Evolutionary conservation across 2,329 filamentous ascomycete genomes (phyloP).

Genomic region (Aspergillus latus): DNA sequence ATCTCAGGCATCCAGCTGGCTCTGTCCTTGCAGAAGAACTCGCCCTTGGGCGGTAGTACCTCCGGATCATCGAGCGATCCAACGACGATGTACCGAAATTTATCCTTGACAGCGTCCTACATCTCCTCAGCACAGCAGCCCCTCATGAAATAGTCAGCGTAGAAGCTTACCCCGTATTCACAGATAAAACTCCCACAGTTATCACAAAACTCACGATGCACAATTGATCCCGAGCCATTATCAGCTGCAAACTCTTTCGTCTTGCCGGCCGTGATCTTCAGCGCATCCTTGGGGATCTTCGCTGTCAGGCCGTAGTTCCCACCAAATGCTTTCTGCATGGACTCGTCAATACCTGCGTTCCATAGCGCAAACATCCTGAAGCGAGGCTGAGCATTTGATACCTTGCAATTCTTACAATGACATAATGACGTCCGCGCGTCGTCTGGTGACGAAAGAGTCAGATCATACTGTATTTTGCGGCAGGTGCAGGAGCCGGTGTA

Average conservation of each 20-base stretch:
- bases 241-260: slow-evolving; percentile 49
- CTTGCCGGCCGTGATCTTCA: slow-evolving; percentile 42
- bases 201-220: slow-evolving; percentile 55
- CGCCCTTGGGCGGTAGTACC: slow-evolving; percentile 53
- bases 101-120: slow-evolving; percentile 33
- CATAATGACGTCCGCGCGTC: slow-evolving; percentile 55
- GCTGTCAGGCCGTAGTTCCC: slow-evolving; percentile 54
- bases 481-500: slow-evolving; percentile 52
- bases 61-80: slow-evolving; percentile 54
- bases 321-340: slow-evolving; percentile 50
- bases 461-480: slow-evolving; percentile 47
- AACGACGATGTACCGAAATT: slow-evolving; percentile 47
- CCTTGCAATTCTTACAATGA: slow-evolving; percentile 56
- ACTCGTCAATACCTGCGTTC: background rate
- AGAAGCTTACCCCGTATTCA: slow-evolving; percentile 50
- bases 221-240: slow-evolving; percentile 39
- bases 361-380: no score
- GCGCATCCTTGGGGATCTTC: slow-evolving; percentile 49
- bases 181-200: slow-evolving; percentile 53
- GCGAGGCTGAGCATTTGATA: slow-evolving; percentile 14
- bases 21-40: slow-evolving; percentile 55
- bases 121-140: background rate
- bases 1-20: slow-evolving; percentile 54
- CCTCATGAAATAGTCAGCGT: no score
- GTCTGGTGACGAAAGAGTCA: slow-evolving; percentile 46